These are phyloP conservation scores for Tetrahymena borealis DNA, from an alignment of 73 alveolate genomes.

Conservation along the genomic window DNA sequence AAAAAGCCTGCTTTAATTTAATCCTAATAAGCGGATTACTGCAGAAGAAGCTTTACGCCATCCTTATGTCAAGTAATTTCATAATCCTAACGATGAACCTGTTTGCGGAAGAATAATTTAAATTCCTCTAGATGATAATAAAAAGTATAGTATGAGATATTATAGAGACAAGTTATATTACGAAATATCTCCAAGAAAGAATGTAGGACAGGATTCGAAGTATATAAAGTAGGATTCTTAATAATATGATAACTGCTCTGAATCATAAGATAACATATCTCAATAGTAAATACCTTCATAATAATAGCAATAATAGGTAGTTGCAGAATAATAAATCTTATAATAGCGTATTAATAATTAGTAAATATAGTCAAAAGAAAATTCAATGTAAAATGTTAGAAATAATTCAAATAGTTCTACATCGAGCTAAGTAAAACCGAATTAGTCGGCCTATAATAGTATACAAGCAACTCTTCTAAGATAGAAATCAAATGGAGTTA, in stretches of 20 bases:
- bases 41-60: constrained; percentile 72
- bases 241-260: background rate
- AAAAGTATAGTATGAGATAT: constrained; percentile 68
- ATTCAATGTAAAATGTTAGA: background rate
- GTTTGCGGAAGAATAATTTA: constrained; percentile 61
- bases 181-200: constrained; percentile 69
- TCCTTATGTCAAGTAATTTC: constrained; percentile 80
- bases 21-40: constrained; percentile 75
- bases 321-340: background rate
- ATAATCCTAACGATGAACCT: constrained; percentile 78
- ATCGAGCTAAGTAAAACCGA: background rate
- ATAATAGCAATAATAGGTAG: background rate
- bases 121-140: constrained; percentile 76
- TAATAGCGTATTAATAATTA: background rate
- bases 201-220: background rate
- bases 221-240: background rate
- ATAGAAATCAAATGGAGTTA: background rate
- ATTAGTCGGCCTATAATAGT: background rate
- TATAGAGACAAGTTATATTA: constrained; percentile 74
- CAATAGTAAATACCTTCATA: background rate
- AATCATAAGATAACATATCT: background rate
- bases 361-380: background rate
- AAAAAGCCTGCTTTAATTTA: constrained; percentile 46
- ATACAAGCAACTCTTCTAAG: background rate
- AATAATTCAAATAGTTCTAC: background rate